Evolutionary conservation across 495 filamentous ascomycete genomes (phyloP), one percentile per base, ranked within the genome.

Genomic region (Pseudoneurospora amorphoporcata): DNA sequence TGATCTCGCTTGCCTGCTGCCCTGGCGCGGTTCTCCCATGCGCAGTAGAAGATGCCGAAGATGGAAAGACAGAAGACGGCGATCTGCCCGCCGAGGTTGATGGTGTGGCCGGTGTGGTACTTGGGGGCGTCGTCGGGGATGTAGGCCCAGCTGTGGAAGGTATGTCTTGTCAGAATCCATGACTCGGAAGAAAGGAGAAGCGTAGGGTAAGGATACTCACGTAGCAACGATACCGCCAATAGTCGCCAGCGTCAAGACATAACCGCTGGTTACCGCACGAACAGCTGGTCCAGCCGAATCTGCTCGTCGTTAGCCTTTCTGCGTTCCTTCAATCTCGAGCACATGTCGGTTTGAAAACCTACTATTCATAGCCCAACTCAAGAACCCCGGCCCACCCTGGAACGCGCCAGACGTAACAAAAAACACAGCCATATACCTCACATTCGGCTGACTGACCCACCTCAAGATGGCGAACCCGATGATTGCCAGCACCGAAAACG

Each of bases 351-450:
- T 8, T 32, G 29, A 72, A 8, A 4, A 78, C 78, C 72, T 42
- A 81, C 79, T 89, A 74, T 89, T 89, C 47, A 88, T 79, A 9
- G 80, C 85, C 87, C 87, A 89, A 10, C 81, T 82, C 19, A 89
- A 77, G 79, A 88, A 89, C 0, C 83, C 84, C 0, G 87, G 86
- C 0, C 87, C 87, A 23, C 86, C 83, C 17, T 83, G 82, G 75
- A 84, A 86, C n/a, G 85, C 85, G 23, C 84, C 84, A 32, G 85
- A 69, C n/a, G 83, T 84, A 40, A 85, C 83, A 37, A 86, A 81
- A 74, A 83, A 87, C 14, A 86, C 77, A 29, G 83, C 84, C 45
- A 80, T 79, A 77, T 86, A 85, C 2, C 78, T 76, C 6, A 79
- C 68, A 41, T 80, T 73, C 41, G 78, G 19, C 32, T 76, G 38